Evolutionary conservation across 805 yeast species (phyloP), one percentile per base, ranked within the genome.

Genomic region (Metschnikowia lunata): DNA sequence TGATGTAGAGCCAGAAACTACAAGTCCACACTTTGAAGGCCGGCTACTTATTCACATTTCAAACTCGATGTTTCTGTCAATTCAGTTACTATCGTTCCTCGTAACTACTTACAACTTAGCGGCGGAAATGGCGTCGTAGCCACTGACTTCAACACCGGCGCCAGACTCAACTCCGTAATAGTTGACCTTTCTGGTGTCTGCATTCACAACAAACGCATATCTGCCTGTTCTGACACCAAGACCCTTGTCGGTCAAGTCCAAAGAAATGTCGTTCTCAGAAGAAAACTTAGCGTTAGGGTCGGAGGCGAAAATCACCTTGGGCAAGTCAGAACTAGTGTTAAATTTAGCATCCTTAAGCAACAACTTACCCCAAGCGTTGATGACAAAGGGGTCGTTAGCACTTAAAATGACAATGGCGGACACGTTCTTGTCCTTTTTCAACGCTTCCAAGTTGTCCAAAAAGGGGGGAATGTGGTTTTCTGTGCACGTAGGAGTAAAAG

Each of bases 401-500:
- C 71, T 62, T 45, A 67, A 54, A n/a, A 71, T 50, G 18, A 71
- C 59, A 33, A 71, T 52, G 26, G 64, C 57, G 23, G 61, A 59
- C 31, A 69, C 59, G 35, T 61, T 56, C 47, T 64, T 56, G 27
- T 56, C 53, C 45, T 58, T 58, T 46, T 55, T 56, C 51, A 71
- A 59, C 26, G 57, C 42, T 13, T 49, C 52, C 54, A 67, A 57
- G 47, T 67, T 54, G 39, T 46, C 45, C 49, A 71, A 59, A 50
- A 55, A 62, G 14, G 66, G 69, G 6, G 76, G 76, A 37, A 71
- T 60, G 56, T 71, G 76, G 51, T 64, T 60, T 50, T 67, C 75
- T 23, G 74, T 69, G 48, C 76, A 71, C 2, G 71, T 60, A n/a
- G 75, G 74, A 8, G 74, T 67, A 56, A 69, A 69, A 1, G 73